A percentile compares a stretch with the other conserved stretches of the same genome.
Evolutionary conservation across 768 basidiomycete species (phyloP).

Genomic region (Naganishia vishniacii): DNA sequence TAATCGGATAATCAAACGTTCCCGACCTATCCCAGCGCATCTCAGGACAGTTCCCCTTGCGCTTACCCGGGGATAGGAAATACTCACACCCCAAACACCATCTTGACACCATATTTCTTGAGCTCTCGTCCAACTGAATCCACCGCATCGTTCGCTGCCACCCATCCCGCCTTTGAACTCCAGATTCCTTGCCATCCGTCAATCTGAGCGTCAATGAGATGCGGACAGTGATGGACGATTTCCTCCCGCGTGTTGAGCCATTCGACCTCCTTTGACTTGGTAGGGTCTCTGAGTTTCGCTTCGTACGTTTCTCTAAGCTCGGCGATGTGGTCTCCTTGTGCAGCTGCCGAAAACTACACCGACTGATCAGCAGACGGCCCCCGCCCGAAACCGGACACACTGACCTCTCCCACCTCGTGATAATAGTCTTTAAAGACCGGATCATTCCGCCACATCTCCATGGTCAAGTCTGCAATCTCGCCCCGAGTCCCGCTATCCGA

Average conservation of each 20-base stretch:
- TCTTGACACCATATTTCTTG: constrained; percentile 35
- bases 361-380: not conserved
- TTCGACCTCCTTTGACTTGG: constrained; percentile 2
- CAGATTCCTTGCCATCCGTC: constrained; percentile 44
- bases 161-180: constrained; percentile 40
- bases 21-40: too few relatives aligned
- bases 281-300: not conserved
- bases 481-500: constrained; percentile 19
- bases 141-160: constrained; percentile 43
- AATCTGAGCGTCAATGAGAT: constrained; percentile 20
- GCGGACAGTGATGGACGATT: constrained; percentile 17
- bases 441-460: constrained; percentile 42
- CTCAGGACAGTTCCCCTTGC: too few relatives aligned
- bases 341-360: not conserved
- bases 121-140: constrained; percentile 37
- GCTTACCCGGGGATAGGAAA: too few relatives aligned
- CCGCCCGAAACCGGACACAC: not conserved
- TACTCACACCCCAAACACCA: constrained; percentile 33
- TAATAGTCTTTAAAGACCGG: constrained; percentile 38
- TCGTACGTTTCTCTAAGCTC: constrained; percentile 22
- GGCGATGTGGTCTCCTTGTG: constrained; percentile 6
- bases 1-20: constrained; percentile 36
- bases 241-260: constrained; percentile 10
- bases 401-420: constrained; percentile 41
- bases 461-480: constrained; percentile 33